Conservation (phyloP, 495 filamentous ascomycete genomes). For the Aspergillus carlsbadensis region DNA sequence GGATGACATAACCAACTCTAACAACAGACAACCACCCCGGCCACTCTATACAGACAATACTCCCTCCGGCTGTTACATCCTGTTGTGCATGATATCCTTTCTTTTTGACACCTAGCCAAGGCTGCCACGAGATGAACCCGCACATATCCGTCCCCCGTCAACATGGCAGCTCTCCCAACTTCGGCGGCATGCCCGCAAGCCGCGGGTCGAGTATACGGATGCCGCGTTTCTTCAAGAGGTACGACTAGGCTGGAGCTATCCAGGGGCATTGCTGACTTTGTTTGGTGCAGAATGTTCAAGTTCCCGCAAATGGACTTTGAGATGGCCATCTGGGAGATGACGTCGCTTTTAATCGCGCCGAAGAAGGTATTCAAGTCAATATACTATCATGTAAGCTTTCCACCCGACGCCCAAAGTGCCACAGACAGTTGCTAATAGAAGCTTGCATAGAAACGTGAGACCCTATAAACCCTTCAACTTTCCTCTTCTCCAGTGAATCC, state of each 20-base stretch:
- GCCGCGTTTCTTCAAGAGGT: conserved; percentile 59
- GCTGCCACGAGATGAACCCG: conserved; percentile 52
- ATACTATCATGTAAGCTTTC: conserved; percentile 65
- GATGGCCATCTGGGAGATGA: conserved; percentile 82
- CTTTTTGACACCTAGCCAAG: conserved; percentile 14
- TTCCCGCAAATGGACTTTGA: conserved; percentile 72
- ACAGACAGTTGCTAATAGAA: conserved; percentile 12
- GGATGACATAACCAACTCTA: conserved; percentile 19
- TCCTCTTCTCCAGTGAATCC: background rate
- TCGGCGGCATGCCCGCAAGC: conserved; percentile 47
- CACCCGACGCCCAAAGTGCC: conserved; percentile 2
- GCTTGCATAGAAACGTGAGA: conserved; percentile 57
- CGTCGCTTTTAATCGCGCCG: conserved; percentile 66
- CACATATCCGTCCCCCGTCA: conserved; percentile 63
- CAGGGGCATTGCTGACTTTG: conserved; percentile 9
- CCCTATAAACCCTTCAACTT: background rate
- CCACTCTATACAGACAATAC: background rate
- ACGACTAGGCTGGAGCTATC: background rate
- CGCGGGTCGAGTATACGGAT: conserved; percentile 54
- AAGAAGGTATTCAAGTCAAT: conserved; percentile 78
- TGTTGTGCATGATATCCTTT: conserved; percentile 13
- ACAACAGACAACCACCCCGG: background rate
- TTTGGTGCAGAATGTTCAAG: conserved; percentile 54
- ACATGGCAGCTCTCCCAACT: conserved; percentile 53
- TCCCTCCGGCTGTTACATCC: background rate